Percentiles rank a stretch among this genome's conserved stretches.
Conservation (phyloP, 345 rosid genomes). For the Firmiana major region DNA sequence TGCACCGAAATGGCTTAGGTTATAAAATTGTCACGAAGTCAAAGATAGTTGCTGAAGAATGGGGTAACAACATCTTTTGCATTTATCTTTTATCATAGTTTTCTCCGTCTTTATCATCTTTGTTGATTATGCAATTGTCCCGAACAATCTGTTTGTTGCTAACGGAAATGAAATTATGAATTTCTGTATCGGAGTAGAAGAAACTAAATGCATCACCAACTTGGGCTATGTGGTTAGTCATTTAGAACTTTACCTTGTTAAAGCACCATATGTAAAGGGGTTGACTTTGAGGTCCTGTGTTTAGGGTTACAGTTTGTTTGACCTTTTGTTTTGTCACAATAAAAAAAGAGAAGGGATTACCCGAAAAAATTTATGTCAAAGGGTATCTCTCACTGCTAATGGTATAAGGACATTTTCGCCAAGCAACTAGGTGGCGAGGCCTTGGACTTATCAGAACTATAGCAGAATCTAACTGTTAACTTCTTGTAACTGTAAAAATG, state of each 20-base stretch:
- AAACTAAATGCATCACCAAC: neutral
- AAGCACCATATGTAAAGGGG: neutral
- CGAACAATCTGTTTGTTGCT: neutral
- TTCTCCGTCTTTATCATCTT: neutral
- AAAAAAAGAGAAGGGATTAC: neutral
- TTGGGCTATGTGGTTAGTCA: neutral
- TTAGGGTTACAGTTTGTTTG: neutral
- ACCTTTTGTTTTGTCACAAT: neutral
- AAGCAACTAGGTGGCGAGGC: neutral
- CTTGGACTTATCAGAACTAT: neutral
- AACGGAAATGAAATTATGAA: neutral
- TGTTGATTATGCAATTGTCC: neutral
- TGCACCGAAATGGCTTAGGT: conserved; percentile 74
- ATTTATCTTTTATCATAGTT: conserved; percentile 3
- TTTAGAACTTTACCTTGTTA: neutral
- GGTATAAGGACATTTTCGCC: neutral
- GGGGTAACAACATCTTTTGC: conserved; percentile 53
- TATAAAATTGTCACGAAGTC: conserved; percentile 52
- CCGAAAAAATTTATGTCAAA: neutral
- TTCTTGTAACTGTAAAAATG: neutral
- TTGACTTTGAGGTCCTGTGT: neutral
- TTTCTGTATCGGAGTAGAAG: neutral
- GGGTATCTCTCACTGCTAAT: neutral
- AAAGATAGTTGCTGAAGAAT: conserved; percentile 56
- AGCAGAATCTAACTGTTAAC: neutral